Base-by-base conservation (phyloP, 2,329 filamentous ascomycete genomes). In the Aspergillus flavus region DNA sequence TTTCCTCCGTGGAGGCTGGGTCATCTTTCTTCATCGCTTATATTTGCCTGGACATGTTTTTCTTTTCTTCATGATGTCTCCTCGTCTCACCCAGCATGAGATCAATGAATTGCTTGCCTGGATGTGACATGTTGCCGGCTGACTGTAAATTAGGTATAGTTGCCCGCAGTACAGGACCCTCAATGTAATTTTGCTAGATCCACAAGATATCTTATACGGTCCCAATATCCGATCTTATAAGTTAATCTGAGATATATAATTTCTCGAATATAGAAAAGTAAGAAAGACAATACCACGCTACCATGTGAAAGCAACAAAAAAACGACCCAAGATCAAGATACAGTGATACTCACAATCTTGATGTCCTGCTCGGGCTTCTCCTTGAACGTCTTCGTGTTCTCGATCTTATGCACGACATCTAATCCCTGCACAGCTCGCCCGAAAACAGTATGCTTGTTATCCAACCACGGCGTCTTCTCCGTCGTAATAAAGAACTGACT, bases 401-500 rank as follows among this genome's bases (percentile, higher is more conserved):
- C 95, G 75, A 99, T 99, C 82, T 90, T 92, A 78, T 98, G 93
- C 64, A 99, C 89, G 23, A 99, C 93, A 77, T 99, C 95, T 75
- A 98, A 82, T 0, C 95, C 95, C 75, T 94, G 91, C 43, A 94
- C 90, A 0, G 93, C 94, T 46, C 95, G 85, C 0, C 95, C 95
- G 75, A 99, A 99, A 59, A 99, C 92, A 0, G 94, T 98, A 77
- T 99, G 95, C 78, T 97, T 97, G 67, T 91, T 90, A 76, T 99
- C 95, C 58, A 99, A 80, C 95, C 95, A 99, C 6, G 93, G 90
- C 82, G 95, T 93, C 81, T 96, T 96, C 79, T 97, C 96, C 0
- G 94, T 97, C 0, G 95, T 99, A 69, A 99, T 97, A 73, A 99
- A 99, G 77, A 99, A 99, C 77, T 99, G 95, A 73, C 91, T 95